Evolutionary conservation across 495 filamentous ascomycete species (phyloP).

Genomic region (Rostrohypoxylon terebratum): DNA sequence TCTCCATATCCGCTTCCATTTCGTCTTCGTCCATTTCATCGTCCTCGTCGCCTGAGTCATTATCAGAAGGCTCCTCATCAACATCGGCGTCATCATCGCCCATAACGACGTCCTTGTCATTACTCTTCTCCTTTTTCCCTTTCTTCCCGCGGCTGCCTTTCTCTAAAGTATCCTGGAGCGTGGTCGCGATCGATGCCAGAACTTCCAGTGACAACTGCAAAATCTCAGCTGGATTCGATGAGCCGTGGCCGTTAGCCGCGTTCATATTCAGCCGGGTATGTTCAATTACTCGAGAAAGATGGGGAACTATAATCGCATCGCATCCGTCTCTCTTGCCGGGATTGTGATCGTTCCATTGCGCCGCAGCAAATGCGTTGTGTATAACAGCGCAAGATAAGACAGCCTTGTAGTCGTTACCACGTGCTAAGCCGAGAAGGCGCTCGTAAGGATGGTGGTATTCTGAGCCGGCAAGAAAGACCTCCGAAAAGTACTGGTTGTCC

Average conservation of each 20-base stretch:
- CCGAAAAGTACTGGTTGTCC: conserved; percentile 61
- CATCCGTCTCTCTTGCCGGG: conserved; percentile 59
- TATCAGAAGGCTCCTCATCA: conserved; percentile 37
- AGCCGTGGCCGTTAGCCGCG: conserved; percentile 46
- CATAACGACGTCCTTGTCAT: conserved; percentile 50
- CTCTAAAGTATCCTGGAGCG: conserved; percentile 59
- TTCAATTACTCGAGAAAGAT: conserved; percentile 55
- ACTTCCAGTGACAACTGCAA: conserved; percentile 66
- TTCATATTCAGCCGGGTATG: conserved; percentile 39
- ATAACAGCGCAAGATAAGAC: conserved; percentile 64
- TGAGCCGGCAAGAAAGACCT: conserved; percentile 56
- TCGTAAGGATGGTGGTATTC: conserved; percentile 52
- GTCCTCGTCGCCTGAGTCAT: conserved; percentile 50
- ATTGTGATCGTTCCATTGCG: conserved; percentile 62
- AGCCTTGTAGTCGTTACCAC: conserved; percentile 50
- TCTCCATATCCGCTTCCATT: conserved; percentile 69
- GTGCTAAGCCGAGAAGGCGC: conserved; percentile 52
- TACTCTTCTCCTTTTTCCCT: conserved; percentile 48
- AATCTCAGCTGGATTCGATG: conserved; percentile 49
- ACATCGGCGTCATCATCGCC: conserved; percentile 23
- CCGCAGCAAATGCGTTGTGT: conserved; percentile 62
- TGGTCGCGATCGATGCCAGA: conserved; percentile 69
- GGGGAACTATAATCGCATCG: conserved; percentile 61
- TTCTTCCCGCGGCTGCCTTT: conserved; percentile 51
- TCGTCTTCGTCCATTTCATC: conserved; percentile 57